Percentiles rank a stretch among this genome's conserved stretches.
Conservation (phyloP, 345 rosid genomes). For the Kandelia obovata region DNA sequence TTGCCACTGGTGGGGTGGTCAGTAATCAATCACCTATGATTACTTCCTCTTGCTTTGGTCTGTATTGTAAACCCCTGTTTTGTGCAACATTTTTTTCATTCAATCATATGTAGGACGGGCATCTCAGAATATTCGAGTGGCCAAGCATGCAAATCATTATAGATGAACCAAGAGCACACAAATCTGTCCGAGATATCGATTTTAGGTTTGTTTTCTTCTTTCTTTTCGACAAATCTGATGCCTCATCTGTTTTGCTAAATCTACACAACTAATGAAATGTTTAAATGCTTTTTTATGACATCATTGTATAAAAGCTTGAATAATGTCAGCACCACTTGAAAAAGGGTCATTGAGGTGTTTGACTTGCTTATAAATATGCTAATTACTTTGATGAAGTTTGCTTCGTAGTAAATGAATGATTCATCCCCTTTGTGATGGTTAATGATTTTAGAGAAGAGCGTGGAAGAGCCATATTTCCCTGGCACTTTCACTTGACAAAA, state of each 20-base stretch:
- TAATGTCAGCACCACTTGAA: too few species aligned
- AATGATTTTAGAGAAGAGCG: not conserved
- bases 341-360: too few species aligned
- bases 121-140: constrained; percentile 86
- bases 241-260: too few species aligned
- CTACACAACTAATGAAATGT: too few species aligned
- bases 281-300: too few species aligned
- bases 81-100: not conserved
- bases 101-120: constrained; percentile 64
- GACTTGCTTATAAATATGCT: too few species aligned
- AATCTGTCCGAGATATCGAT: constrained; percentile 80
- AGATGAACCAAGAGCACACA: constrained; percentile 82
- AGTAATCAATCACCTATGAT: constrained; percentile 24
- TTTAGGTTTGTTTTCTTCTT: constrained; percentile 49
- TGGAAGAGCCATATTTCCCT: not conserved
- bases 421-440: not conserved
- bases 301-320: too few species aligned
- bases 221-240: not conserved
- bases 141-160: constrained; percentile 60
- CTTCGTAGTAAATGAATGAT: not conserved
- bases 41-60: not conserved
- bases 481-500: not conserved
- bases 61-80: not conserved
- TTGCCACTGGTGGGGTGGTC: constrained; percentile 88
- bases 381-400: not conserved